Base-by-base conservation (phyloP, 2,329 filamentous ascomycete species). In the Ophidiomyces ophidiicola region DNA sequence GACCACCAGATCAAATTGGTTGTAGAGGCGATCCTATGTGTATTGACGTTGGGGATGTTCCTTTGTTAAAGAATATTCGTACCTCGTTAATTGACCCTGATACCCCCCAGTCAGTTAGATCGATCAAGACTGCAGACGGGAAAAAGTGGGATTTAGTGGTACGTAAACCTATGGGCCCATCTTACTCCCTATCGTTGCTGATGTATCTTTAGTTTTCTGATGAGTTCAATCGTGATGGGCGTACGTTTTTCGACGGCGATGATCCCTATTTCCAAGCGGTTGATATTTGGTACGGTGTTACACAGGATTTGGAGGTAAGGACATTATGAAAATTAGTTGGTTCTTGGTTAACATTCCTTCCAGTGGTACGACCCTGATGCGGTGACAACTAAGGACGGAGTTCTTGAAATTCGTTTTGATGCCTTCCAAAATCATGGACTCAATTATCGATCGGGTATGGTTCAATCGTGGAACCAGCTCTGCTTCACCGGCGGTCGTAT, bases 281-380 rank as follows among this genome's bases (percentile, higher is more conserved):
- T 24, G 76, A 82, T 54, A 63, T 81, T 32, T 82, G 78, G 78
- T 82, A 82, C 52, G 78, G 78, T 52, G 78, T 78, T 39, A 82
- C 78, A 1, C 64, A 71, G 56, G 78, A 82, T 66, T 58, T 81
- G 41, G 75, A 80, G 68, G 72, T 73, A 55, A 50, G 38, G 57
- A 48, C 30, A 12, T 1, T 10, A 19, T 5, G 10, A 6, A 8
- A 18, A 24, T 37, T 8, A 24, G 18, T 10, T 14, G 7, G 10
- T 4, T 36, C n/a, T 14, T 30, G 6, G 18, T 14, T 44, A 25
- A 32, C n/a, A 8, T 7, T 23, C 3, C n/a, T 1, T 5, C 1
- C 41, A 78, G 69, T 81, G 76, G 76, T 81, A 81, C 51, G 77
- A 81, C 51, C 78, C 78, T 3, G 77, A 81, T 54, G 75, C 76